Evolutionary conservation across 306 rosid species (phyloP).

Genomic region (Sechiopsis laciniata): DNA sequence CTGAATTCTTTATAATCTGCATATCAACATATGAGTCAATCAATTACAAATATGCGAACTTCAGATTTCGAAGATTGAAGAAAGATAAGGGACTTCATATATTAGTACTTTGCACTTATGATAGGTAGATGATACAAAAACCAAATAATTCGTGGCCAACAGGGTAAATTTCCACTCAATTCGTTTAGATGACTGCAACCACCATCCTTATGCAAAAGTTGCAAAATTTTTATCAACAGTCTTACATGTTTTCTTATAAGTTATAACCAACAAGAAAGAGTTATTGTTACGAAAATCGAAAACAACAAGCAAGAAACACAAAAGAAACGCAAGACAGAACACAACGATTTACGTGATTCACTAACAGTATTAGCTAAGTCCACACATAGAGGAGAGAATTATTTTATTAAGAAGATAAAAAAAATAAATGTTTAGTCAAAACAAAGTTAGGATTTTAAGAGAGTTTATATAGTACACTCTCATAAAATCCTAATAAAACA

Average conservation of each 20-base stretch:
- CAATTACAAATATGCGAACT: constrained; percentile 17
- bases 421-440: too few species aligned
- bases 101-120: not conserved
- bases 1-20: constrained; percentile 76
- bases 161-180: not conserved
- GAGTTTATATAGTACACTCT: too few species aligned
- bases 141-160: not conserved
- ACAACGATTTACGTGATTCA: too few species aligned
- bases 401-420: too few species aligned
- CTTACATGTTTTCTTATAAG: not conserved
- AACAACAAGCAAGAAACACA: too few species aligned
- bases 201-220: not conserved
- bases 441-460: too few species aligned
- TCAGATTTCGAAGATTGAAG: constrained; percentile 8
- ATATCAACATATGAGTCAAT: constrained; percentile 27
- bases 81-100: not conserved
- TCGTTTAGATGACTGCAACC: not conserved
- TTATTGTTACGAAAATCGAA: too few species aligned
- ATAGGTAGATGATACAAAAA: not conserved
- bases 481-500: too few species aligned
- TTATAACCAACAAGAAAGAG: not conserved
- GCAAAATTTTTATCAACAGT: not conserved
- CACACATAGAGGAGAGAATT: too few species aligned
- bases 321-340: too few species aligned
- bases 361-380: too few species aligned